phyloP scores from a whole-genome alignment of 1,284 basidiomycete species.

The Cutaneotrichosporon dermatis region DNA sequence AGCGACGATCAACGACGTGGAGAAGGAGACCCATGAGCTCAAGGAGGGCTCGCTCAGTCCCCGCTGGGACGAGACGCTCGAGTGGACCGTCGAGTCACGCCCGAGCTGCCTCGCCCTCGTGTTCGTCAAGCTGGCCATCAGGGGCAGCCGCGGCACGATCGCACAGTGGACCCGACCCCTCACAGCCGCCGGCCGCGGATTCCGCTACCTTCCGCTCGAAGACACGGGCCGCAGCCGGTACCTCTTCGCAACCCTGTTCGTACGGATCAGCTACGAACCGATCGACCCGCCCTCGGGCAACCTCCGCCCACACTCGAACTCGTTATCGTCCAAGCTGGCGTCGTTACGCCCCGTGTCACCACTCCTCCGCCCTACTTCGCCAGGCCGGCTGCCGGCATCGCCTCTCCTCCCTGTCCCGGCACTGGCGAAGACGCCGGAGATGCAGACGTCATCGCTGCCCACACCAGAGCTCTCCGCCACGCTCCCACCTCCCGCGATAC shows the following conservation, averaged over 20 bases:
- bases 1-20: constrained; percentile 22
- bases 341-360: constrained; percentile 1
- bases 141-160: constrained; percentile 58
- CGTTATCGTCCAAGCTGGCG: constrained; percentile 53
- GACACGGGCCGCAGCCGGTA: constrained; percentile 76
- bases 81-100: constrained; percentile 66
- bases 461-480: too few relatives aligned
- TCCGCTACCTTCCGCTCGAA: constrained; percentile 78
- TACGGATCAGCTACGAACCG: constrained; percentile 37
- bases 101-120: constrained; percentile 71
- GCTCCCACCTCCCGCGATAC: neutral
- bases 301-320: constrained; percentile 59
- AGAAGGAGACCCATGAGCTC: constrained; percentile 56
- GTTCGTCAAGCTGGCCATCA: constrained; percentile 76
- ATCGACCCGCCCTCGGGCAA: constrained; percentile 49
- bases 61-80: constrained; percentile 70
- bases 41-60: constrained; percentile 88
- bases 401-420: neutral
- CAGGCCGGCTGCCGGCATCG: neutral
- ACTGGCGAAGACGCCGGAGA: neutral
- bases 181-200: constrained; percentile 54
- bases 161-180: constrained; percentile 61
- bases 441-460: too few relatives aligned
- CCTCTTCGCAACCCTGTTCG: constrained; percentile 83
- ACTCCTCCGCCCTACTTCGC: neutral